Evolutionary conservation across 441 rosid genomes (phyloP), one percentile per base, ranked within the genome.

Genomic region (Gossypium trilobum): DNA sequence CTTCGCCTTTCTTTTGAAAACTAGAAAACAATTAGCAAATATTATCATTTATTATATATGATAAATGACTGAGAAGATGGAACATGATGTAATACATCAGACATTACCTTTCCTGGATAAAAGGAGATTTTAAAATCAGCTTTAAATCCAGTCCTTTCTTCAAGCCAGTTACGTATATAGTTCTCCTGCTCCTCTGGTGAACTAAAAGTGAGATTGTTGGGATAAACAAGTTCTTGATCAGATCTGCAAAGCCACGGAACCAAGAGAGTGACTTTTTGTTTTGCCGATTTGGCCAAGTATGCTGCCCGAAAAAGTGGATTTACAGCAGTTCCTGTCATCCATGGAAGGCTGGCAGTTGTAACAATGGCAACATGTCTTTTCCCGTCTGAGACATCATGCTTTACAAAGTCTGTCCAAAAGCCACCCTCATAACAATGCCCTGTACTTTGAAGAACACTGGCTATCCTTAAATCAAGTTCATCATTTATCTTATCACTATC

Each of bases 261-360:
- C 82, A 94, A 81, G 25, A 94, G 85, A 2, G 98, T 94, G 74
- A 94, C 97, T 55, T 89, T 90, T 82, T 86, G 96, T 71, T 85
- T 85, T 54, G 82, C 97, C 61, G 95, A 86, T 73, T 88, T 85
- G 7, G 98, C 87, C 68, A 94, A 79, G 85, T 83, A 94, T 3
- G 97, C 98, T n/a, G 98, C 98, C 68, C 97, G 87, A 64, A 90
- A 91, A 72, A 94, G 87, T n/a, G 98, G 97, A 81, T 94, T 94
- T 62, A 94, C 92, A 75, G 98, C 98, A 71, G 98, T 94, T 76
- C 98, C 98, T 1, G 97, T 94, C 98, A 94, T 91, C 98, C 98
- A 94, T 29, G 98, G 98, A 78, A 94, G 97, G 82, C 98, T 94
- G 59, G 97, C 98, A 76, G 98, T 94, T 33, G 97, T 91, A 67